Evolutionary conservation across 768 basidiomycete species (phyloP), one percentile per base, ranked within the genome.

Genomic region (Mycena amicta): DNA sequence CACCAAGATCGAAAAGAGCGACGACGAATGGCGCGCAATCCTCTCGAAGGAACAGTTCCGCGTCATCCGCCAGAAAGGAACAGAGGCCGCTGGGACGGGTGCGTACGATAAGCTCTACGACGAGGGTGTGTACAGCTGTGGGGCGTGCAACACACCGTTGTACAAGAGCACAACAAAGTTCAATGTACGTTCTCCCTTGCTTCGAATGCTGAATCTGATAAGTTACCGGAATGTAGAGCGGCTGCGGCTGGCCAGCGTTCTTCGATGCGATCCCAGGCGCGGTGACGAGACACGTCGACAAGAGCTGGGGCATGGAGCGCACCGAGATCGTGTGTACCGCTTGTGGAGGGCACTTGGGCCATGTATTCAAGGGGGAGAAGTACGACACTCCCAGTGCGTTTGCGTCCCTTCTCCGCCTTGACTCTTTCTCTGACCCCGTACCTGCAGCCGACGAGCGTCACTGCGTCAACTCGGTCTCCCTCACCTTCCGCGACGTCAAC

Each of bases 171-270:
- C 78, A 26, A 94, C 93, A 63, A 97, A 97, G 75, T 97, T 96
- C 74, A 82, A 89, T 66, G 81, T 83, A 39, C 28, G 77, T 68
- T 51, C 37, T 49, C 27, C 16, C n/a, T n/a, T n/a, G n/a, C n/a
- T n/a, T n/a, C n/a, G n/a, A n/a, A n/a, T n/a, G n/a, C n/a, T n/a
- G n/a, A n/a, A n/a, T n/a, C n/a, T n/a, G n/a, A n/a, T n/a, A n/a
- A n/a, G n/a, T n/a, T n/a, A n/a, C 16, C 31, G 16, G 12, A 29
- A 43, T 46, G 18, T 53, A 82, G 81, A 94, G 92, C 57, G 93
- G 93, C 6, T 96, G 93, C 67, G 95, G 95, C 23, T 98, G 95
- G 95, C 95, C 95, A n/a, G 93, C 95, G 1, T 98, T 97, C 81
- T 98, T 89, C 70, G 95, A 96, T 69, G 93, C 94, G 6, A 84